Conservation (phyloP, 768 basidiomycete species). For the Russula vinacea region DNA sequence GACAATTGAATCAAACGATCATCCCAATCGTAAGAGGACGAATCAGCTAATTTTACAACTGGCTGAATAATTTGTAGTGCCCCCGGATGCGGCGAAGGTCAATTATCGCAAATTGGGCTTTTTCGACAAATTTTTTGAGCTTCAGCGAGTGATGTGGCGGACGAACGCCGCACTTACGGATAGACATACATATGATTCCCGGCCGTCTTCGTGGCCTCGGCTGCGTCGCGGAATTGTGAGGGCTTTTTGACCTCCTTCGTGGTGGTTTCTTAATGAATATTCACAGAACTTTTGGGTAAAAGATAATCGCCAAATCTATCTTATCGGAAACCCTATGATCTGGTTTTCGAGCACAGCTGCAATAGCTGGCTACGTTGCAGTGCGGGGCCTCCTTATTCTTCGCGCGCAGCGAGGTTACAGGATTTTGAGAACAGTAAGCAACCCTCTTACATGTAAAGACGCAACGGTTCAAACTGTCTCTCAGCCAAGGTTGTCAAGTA, state of each 20-base stretch:
- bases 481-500: slow-evolving; percentile 89
- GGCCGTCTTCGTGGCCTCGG: slow-evolving; percentile 90
- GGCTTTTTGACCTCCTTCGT: slow-evolving; percentile 21
- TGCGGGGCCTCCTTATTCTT: slow-evolving; percentile 78
- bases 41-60: slow-evolving; percentile 4
- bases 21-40: slow-evolving; percentile 59
- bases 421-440: slow-evolving; percentile 89
- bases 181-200: slow-evolving; percentile 90
- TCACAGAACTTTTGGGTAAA: slow-evolving; percentile 96
- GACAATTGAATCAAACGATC: slow-evolving; percentile 85
- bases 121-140: slow-evolving; percentile 83
- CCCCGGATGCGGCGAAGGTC: slow-evolving; percentile 67
- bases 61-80: slow-evolving; percentile 49
- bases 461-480: slow-evolving; percentile 5
- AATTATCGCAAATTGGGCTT: slow-evolving; percentile 92
- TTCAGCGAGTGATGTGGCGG: slow-evolving; percentile 94
- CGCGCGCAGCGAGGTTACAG: slow-evolving; percentile 87
- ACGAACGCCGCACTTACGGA: slow-evolving; percentile 96
- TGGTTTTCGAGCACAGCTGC: slow-evolving; percentile 86
- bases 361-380: slow-evolving; percentile 59
- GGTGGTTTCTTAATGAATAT: not conserved
- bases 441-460: not conserved
- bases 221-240: slow-evolving; percentile 90
- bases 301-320: slow-evolving; percentile 92
- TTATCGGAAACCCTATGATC: slow-evolving; percentile 89